Conservation (phyloP, 768 basidiomycete genomes). For the Coprinopsis sp. region DNA sequence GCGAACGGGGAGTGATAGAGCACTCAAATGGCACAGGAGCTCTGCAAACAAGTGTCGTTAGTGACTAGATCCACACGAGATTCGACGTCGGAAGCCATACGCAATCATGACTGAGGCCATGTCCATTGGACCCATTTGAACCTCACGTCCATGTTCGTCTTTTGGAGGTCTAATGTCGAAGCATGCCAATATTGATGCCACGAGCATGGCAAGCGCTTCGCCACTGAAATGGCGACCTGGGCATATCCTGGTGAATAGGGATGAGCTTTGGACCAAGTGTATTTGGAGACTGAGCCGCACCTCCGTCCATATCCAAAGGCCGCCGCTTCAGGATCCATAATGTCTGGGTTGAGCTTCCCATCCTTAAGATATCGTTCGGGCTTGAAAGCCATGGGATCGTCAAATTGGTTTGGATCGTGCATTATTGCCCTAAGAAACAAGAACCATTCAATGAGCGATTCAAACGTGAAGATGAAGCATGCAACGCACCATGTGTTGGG, state of each 20-base stretch:
- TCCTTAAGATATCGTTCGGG: too few relatives aligned
- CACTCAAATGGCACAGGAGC: background rate
- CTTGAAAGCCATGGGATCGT: too few relatives aligned
- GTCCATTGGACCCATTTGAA: conserved; percentile 7
- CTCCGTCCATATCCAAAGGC: too few relatives aligned
- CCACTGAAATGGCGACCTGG: conserved; percentile 45
- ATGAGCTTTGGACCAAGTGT: too few relatives aligned
- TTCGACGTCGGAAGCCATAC: background rate
- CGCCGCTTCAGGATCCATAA: too few relatives aligned
- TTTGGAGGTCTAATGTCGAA: conserved; percentile 36
- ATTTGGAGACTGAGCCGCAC: too few relatives aligned
- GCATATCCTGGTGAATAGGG: conserved; percentile 43
- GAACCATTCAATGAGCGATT: too few relatives aligned
- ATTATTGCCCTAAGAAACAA: too few relatives aligned
- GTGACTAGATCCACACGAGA: background rate
- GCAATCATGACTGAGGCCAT: background rate
- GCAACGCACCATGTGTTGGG: too few relatives aligned
- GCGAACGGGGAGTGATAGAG: background rate
- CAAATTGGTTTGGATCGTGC: too few relatives aligned
- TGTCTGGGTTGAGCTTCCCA: too few relatives aligned
- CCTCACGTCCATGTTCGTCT: conserved; percentile 29
- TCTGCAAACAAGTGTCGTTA: background rate
- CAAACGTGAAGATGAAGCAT: too few relatives aligned
- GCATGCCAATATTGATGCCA: conserved; percentile 37
- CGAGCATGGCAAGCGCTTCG: conserved; percentile 40